These are phyloP conservation scores for Lactarius akahatsu DNA, from an alignment of 768 basidiomycete genomes.

Conservation along the genomic window DNA sequence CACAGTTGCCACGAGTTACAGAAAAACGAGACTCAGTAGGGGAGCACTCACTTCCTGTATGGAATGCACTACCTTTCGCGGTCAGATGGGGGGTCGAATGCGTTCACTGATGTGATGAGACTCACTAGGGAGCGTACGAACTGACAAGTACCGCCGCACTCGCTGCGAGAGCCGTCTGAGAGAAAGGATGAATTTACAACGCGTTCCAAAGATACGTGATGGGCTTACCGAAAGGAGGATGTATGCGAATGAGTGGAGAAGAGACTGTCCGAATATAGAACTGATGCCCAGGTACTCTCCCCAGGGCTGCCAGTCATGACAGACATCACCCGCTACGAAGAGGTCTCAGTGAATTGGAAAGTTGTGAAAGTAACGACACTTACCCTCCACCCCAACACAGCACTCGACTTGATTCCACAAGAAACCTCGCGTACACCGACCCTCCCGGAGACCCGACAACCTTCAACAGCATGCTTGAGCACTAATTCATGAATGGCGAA, in stretches of 20 bases:
- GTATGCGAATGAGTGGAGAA: slow-evolving; percentile 66
- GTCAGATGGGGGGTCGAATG: slow-evolving; percentile 1
- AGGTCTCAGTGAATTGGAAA: slow-evolving; percentile 14
- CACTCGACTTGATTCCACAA: slow-evolving; percentile 72
- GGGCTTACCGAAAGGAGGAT: slow-evolving; percentile 58
- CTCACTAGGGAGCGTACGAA: slow-evolving; percentile 70
- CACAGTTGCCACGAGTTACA: slow-evolving; percentile 3
- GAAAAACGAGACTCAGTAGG: neutral
- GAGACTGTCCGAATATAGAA: slow-evolving; percentile 57
- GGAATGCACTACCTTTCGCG: slow-evolving; percentile 55
- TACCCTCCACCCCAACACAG: slow-evolving; percentile 61
- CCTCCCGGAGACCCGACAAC: slow-evolving; percentile 69
- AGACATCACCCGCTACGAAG: slow-evolving; percentile 59
- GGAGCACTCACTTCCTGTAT: slow-evolving; percentile 68
- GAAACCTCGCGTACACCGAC: slow-evolving; percentile 64
- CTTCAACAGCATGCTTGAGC: slow-evolving; percentile 36
- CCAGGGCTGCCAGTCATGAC: slow-evolving; percentile 68
- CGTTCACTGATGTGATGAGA: slow-evolving; percentile 4
- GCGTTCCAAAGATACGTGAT: neutral
- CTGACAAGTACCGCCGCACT: slow-evolving; percentile 63
- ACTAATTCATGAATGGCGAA: neutral
- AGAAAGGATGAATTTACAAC: neutral
- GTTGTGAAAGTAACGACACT: slow-evolving; percentile 31
- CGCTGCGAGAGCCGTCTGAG: slow-evolving; percentile 58
- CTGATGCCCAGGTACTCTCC: slow-evolving; percentile 54